phyloP scores from a whole-genome alignment of 116 monocot genomes.

The Thalassia testudinum region DNA sequence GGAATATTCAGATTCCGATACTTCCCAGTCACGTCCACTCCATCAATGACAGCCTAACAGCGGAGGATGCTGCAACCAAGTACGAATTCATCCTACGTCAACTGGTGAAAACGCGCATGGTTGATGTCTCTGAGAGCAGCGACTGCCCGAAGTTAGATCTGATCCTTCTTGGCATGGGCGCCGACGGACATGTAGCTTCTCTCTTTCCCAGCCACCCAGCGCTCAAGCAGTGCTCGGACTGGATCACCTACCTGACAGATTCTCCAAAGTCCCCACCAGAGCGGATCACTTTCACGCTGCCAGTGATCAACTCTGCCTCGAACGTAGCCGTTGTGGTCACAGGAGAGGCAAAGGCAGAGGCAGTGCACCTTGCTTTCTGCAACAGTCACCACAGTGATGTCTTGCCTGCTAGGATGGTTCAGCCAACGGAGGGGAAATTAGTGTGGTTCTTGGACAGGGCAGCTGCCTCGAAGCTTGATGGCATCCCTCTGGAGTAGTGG shows the following conservation, averaged over 20 bases:
- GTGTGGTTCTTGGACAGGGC: no score
- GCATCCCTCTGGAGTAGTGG: no score
- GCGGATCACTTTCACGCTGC: no score
- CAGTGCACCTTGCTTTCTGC: slow-evolving; percentile 20
- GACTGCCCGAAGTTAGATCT: slow-evolving; percentile 83
- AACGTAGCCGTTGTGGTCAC: slow-evolving; percentile 41
- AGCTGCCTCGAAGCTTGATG: no score
- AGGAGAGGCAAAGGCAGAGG: slow-evolving; percentile 35
- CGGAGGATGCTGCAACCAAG: slow-evolving; percentile 40
- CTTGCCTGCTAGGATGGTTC: slow-evolving; percentile 36
- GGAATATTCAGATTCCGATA: slow-evolving; percentile 41
- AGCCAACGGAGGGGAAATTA: no score
- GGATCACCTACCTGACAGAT: slow-evolving; percentile 63
- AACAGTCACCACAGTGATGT: neutral
- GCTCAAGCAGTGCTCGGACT: slow-evolving; percentile 34
- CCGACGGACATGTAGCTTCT: slow-evolving; percentile 56
- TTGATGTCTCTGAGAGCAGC: slow-evolving; percentile 34
- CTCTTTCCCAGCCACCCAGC: slow-evolving; percentile 45
- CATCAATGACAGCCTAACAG: slow-evolving; percentile 48
- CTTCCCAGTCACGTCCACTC: slow-evolving; percentile 53
- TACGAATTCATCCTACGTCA: slow-evolving; percentile 59
- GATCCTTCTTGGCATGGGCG: slow-evolving; percentile 49
- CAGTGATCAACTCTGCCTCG: slow-evolving; percentile 57
- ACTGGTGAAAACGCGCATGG: slow-evolving; percentile 21
- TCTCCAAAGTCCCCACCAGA: slow-evolving; percentile 63